Percentiles rank a stretch among this genome's conserved stretches.
These are phyloP conservation scores for Eustoma russellianum DNA, from an alignment of 257 asterid species.

Conservation along the genomic window DNA sequence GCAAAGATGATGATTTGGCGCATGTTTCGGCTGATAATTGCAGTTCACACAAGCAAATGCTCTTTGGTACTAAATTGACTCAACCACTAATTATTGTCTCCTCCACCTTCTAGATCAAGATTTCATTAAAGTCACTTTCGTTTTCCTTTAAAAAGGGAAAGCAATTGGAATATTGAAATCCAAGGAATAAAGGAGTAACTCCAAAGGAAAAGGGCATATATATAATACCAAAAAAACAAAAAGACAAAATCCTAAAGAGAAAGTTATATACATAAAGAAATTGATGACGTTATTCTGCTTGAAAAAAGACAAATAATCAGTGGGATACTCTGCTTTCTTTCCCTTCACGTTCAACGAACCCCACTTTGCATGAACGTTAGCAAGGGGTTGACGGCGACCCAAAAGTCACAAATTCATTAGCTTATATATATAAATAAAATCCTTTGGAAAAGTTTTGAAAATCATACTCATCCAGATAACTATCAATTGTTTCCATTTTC, in stretches of 20 bases:
- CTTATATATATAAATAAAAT: too few relatives aligned
- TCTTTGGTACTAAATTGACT: conserved; percentile 18
- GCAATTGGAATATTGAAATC: conserved; percentile 15
- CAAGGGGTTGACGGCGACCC: too few relatives aligned
- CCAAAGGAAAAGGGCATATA: conserved; percentile 18
- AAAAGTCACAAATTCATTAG: too few relatives aligned
- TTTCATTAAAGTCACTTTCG: conserved; percentile 28
- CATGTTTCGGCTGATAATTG: too few relatives aligned
- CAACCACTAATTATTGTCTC: conserved; percentile 35
- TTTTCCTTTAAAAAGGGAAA: conserved; percentile 22
- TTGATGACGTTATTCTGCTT: conserved; percentile 9
- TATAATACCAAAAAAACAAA: conserved; percentile 21
- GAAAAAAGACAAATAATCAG: conserved; percentile 28
- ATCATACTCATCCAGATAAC: too few relatives aligned
- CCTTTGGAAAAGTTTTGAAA: too few relatives aligned
- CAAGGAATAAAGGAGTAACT: conserved; percentile 40
- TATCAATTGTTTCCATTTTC: too few relatives aligned
- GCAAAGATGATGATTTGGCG: too few relatives aligned
- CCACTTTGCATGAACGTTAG: too few relatives aligned
- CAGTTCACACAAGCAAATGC: neutral
- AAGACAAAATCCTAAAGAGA: conserved; percentile 19
- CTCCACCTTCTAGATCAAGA: conserved; percentile 27
- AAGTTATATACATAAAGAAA: conserved; percentile 10
- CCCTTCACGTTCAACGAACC: neutral
- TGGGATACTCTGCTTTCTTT: conserved; percentile 25